phyloP scores from a whole-genome alignment of 2,329 filamentous ascomycete species.

The Monosporascus sp. region DNA sequence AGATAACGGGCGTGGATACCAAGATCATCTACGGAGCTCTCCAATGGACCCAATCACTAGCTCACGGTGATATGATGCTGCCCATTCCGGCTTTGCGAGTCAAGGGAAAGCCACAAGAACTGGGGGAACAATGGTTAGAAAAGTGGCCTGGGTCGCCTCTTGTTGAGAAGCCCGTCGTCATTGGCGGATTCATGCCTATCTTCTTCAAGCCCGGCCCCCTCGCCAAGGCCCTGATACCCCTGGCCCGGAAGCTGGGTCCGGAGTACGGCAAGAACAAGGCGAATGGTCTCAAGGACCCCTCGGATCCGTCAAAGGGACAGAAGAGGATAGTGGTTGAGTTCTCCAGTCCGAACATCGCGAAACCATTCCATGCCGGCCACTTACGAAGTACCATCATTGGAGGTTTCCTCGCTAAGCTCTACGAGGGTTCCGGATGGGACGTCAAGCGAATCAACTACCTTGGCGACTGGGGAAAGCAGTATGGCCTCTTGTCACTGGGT shows the following conservation, averaged over 20 bases:
- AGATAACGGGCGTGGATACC: conserved; percentile 65
- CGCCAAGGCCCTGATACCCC: conserved; percentile 60
- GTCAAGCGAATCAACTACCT: conserved; percentile 70
- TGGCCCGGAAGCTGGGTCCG: conserved; percentile 57
- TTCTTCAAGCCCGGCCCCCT: conserved; percentile 71
- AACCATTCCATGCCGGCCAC: conserved; percentile 71
- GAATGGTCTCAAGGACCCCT: conserved; percentile 51
- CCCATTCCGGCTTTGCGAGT: conserved; percentile 75
- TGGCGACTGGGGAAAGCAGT: conserved; percentile 76
- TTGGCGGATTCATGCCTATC: conserved; percentile 70
- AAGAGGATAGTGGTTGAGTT: conserved; percentile 64
- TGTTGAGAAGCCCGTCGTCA: conserved; percentile 63
- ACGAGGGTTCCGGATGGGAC: conserved; percentile 65
- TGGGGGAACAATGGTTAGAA: conserved; percentile 56
- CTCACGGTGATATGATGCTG: conserved; percentile 78
- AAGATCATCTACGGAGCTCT: conserved; percentile 70
- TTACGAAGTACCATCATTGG: conserved; percentile 74
- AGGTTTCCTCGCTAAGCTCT: conserved; percentile 66
- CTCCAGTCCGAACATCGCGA: conserved; percentile 72
- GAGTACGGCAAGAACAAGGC: conserved; percentile 62
- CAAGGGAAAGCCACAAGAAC: conserved; percentile 63
- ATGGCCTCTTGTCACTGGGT: conserved; percentile 61
- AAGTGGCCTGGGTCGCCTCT: conserved; percentile 73
- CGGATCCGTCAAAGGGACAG: conserved; percentile 32
- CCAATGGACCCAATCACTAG: conserved; percentile 72